Conservation (phyloP, 441 rosid species). For the Mallotus repandus region DNA sequence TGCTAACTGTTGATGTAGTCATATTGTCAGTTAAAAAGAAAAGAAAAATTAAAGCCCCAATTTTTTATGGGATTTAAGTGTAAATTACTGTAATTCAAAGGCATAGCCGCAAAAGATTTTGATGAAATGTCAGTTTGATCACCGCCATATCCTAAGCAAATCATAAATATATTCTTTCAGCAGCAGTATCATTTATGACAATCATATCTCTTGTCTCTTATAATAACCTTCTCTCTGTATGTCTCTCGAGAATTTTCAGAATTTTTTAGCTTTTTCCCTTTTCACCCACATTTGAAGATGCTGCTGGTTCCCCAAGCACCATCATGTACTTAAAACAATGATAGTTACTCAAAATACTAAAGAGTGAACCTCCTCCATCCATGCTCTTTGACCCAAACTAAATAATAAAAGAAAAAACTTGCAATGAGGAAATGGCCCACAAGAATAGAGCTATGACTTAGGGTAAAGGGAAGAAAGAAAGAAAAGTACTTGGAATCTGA, state of each 20-base stretch:
- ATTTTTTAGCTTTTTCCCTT: not conserved
- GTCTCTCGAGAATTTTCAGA: not conserved
- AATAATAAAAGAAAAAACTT: conserved; percentile 7
- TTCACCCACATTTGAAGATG: conserved; percentile 15
- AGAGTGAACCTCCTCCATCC: conserved; percentile 20
- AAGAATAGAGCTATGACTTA: conserved; percentile 17
- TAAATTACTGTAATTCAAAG: too few species aligned
- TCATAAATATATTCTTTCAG: not conserved
- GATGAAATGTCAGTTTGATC: too few species aligned
- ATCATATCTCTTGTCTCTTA: not conserved
- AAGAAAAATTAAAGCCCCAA: too few species aligned
- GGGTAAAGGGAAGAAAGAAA: conserved; percentile 4
- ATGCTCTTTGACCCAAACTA: conserved; percentile 14
- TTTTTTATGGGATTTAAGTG: too few species aligned
- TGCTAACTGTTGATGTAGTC: too few species aligned
- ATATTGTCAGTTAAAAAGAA: too few species aligned
- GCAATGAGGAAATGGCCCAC: conserved; percentile 24
- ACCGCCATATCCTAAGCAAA: not conserved
- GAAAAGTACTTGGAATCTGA: conserved; percentile 28
- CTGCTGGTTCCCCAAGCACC: conserved; percentile 19
- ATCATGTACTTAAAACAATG: conserved; percentile 15
- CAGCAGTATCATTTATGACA: not conserved
- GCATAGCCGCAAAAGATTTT: not conserved
- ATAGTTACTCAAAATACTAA: not conserved
- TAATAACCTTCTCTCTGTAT: not conserved